Conservation (phyloP, 108 stramenopile species). For the Skeletonema potamos region DNA sequence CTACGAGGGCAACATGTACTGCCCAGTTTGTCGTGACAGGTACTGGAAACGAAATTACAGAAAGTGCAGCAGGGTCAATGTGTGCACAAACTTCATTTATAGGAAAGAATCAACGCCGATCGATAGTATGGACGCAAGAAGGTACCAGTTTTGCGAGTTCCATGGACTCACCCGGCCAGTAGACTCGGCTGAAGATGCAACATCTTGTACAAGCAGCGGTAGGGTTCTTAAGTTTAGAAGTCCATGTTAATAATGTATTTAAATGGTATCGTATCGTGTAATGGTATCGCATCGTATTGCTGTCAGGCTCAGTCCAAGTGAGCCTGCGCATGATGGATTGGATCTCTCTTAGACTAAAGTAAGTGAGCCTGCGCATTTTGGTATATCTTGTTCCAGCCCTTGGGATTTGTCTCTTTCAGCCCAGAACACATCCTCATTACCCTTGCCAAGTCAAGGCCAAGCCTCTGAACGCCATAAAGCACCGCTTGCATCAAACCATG, state of each 20-base stretch:
- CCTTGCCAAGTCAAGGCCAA: conserved; percentile 33
- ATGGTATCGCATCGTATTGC: no score
- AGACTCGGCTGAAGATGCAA: not conserved
- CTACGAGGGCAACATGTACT: not conserved
- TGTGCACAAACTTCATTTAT: not conserved
- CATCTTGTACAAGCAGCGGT: no score
- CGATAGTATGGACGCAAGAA: not conserved
- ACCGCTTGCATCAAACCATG: conserved; percentile 48
- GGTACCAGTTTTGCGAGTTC: not conserved
- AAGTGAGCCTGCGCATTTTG: conserved; percentile 12
- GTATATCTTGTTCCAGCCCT: conserved; percentile 34
- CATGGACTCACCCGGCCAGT: not conserved
- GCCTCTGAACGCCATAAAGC: conserved; percentile 40
- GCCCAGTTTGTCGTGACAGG: not conserved
- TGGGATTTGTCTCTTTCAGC: conserved; percentile 46
- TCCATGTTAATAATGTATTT: not conserved
- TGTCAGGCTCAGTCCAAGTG: not conserved
- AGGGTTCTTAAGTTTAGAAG: not conserved
- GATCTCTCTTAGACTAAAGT: no score
- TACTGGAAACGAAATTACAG: not conserved
- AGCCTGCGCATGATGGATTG: conserved; percentile 18
- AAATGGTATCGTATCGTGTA: no score
- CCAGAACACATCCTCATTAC: conserved; percentile 38
- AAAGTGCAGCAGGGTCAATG: not conserved
- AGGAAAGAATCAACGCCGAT: not conserved